Evolutionary conservation across 2,329 filamentous ascomycete genomes (phyloP), one percentile per base, ranked within the genome.

Genomic region (Nothopassalora personata): DNA sequence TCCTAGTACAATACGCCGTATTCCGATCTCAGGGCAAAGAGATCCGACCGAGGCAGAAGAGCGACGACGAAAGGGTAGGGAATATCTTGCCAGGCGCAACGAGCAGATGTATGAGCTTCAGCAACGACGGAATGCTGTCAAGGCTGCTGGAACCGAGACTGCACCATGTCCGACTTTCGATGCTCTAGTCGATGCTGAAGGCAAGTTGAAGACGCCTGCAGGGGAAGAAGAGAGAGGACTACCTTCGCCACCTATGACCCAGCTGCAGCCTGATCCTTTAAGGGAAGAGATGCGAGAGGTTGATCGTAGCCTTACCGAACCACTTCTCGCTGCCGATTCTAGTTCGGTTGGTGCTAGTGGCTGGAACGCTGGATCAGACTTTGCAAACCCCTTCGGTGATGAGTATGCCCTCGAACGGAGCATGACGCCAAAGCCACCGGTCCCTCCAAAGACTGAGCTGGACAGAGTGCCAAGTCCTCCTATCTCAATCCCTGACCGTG

Each of bases 351-450:
- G 59, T 49, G 52, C 45, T 52, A 71, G 56, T 70, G 76, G 74
- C 4, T 76, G 78, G 63, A 68, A 71, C 11, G 66, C 71, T 51
- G 78, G 78, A 15, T 70, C 77, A 28, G 67, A 68, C 4, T 73
- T 73, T 28, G 72, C 74, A 1, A 77, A 80, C 54, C 78, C 79
- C 4, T 81, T 81, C 63, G 69, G 72, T 13, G 77, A 80, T 59
- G 75, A 76, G 58, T 72, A 69, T 51, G 71, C 67, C 10, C 54
- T 74, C 28, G 70, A 72, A 15, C 18, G 62, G 60, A 23, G 80
- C 75, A 67, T 80, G 70, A 45, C 71, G 47, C 69, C 74, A 72
- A 68, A 81, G 60, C 60, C 75, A 72, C 63, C 81, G 66, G 69
- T 79, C 1, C 73, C 78, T 10, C 76, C 79, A 34, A 78, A 79